These are phyloP conservation scores for Oryza longistaminata DNA, from an alignment of 176 grass and related monocot species.

Conservation along the genomic window DNA sequence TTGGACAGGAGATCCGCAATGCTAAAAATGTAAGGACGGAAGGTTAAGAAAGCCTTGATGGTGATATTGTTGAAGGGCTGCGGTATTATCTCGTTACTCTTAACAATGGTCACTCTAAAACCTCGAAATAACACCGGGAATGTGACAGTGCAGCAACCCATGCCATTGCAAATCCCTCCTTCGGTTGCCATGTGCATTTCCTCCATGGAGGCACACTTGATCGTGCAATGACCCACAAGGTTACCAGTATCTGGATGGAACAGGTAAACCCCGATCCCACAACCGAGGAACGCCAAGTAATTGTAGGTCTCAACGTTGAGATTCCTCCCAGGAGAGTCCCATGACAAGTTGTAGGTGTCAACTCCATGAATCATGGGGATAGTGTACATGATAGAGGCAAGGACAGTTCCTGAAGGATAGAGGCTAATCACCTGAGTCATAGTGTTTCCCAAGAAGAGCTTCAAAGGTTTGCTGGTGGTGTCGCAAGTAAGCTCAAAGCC, in stretches of 20 bases:
- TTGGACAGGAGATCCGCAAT: conserved; percentile 19
- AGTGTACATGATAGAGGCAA: conserved; percentile 33
- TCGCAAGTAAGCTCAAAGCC: conserved; percentile 46
- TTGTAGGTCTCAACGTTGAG: conserved; percentile 29
- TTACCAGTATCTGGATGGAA: conserved; percentile 7
- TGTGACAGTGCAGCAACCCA: conserved; percentile 31
- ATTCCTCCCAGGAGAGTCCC: conserved; percentile 22
- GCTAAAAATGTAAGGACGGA: conserved; percentile 12
- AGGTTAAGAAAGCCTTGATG: conserved; percentile 37
- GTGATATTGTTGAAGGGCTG: conserved; percentile 17
- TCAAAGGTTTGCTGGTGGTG: conserved; percentile 2
- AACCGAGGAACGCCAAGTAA: conserved; percentile 39
- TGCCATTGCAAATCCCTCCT: conserved; percentile 29
- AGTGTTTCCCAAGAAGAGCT: conserved; percentile 42
- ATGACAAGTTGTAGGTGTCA: conserved; percentile 26
- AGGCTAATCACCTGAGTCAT: conserved; percentile 21
- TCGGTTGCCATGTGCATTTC: background rate
- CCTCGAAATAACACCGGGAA: conserved; percentile 3
- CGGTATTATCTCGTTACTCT: background rate
- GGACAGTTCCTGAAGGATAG: conserved; percentile 23
- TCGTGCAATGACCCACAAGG: conserved; percentile 25
- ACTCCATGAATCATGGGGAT: conserved; percentile 6
- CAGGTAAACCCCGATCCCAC: conserved; percentile 8
- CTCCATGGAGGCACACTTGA: conserved; percentile 17
- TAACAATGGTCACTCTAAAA: conserved; percentile 23